phyloP scores from a whole-genome alignment of 805 yeast genomes.

The Candida silvicultrix region DNA sequence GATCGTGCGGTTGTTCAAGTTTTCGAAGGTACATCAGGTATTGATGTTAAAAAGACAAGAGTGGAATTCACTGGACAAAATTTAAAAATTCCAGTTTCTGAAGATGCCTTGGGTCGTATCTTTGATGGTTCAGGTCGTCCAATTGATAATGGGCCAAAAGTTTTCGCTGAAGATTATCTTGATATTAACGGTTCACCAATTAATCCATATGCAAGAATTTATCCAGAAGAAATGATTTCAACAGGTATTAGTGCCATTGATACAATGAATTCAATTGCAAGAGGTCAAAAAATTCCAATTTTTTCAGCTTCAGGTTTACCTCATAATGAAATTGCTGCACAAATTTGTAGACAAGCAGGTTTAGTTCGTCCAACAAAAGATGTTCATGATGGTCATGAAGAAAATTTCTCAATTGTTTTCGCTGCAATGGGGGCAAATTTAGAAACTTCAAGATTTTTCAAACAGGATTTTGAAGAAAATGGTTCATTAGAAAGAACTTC shows the following conservation, averaged over 20 bases:
- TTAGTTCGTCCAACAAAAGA: constrained; percentile 98
- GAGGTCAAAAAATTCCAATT: constrained; percentile 99
- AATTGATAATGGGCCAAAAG: constrained; percentile 96
- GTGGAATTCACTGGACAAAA: constrained; percentile 97
- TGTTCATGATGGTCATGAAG: constrained; percentile 99
- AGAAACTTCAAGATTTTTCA: constrained; percentile 97
- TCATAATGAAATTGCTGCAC: constrained; percentile 99
- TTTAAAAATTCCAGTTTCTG: constrained; percentile 90
- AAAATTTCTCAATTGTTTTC: constrained; percentile 96
- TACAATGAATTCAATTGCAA: constrained; percentile 98
- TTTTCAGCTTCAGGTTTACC: constrained; percentile 99
- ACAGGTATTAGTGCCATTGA: constrained; percentile 99
- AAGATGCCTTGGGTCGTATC: constrained; percentile 95
- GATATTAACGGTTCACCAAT: constrained; percentile 99
- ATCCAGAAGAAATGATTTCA: constrained; percentile 99
- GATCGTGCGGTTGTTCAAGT: constrained; percentile 97
- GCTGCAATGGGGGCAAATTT: constrained; percentile 99
- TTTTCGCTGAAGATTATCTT: constrained; percentile 95
- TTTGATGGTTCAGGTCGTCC: constrained; percentile 99
- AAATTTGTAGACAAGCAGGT: constrained; percentile 99
- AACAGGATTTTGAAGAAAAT: constrained; percentile 98
- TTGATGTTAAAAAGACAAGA: constrained; percentile 95
- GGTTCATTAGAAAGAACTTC: constrained; percentile 98
- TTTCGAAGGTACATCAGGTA: constrained; percentile 98
- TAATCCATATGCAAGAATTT: constrained; percentile 96